phyloP scores from a whole-genome alignment of 768 basidiomycete species.

The Suillus discolor region DNA sequence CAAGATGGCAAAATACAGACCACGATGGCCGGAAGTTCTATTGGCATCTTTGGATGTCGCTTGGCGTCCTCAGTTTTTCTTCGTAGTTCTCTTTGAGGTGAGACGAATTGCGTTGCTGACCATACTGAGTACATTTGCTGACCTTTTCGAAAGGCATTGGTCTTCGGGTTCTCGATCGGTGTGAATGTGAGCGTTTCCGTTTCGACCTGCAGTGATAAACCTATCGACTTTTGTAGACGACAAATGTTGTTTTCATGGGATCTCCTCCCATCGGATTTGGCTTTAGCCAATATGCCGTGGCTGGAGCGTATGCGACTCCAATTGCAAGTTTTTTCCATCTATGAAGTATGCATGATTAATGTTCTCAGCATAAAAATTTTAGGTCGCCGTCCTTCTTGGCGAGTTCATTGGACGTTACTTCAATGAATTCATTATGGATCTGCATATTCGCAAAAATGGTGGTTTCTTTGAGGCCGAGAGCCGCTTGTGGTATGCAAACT shows the following conservation, averaged over 20 bases:
- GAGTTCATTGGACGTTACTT: constrained; percentile 52
- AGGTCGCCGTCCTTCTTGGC: constrained; percentile 54
- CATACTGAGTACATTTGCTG: background rate
- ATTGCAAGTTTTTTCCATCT: constrained; percentile 34
- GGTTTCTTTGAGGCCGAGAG: constrained; percentile 59
- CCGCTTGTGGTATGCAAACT: constrained; percentile 39
- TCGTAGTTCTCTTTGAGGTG: constrained; percentile 43
- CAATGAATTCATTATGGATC: constrained; percentile 52
- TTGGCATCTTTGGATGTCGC: constrained; percentile 39
- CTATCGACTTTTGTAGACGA: constrained; percentile 37
- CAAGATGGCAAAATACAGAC: constrained; percentile 47
- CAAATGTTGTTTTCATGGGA: constrained; percentile 57
- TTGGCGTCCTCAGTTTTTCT: constrained; percentile 52
- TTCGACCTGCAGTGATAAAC: background rate
- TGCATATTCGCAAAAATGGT: constrained; percentile 44
- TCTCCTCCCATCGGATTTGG: constrained; percentile 50
- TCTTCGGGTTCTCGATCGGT: constrained; percentile 54
- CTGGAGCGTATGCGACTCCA: constrained; percentile 46
- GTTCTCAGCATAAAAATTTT: background rate
- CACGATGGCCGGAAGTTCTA: constrained; percentile 39
- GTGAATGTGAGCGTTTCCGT: constrained; percentile 36
- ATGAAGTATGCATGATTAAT: background rate
- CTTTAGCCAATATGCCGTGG: constrained; percentile 41
- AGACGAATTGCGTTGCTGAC: background rate
- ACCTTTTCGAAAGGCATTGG: constrained; percentile 31